phyloP scores from a whole-genome alignment of 805 yeast genomes.

The Sungouiozyma ichnusensis region DNA sequence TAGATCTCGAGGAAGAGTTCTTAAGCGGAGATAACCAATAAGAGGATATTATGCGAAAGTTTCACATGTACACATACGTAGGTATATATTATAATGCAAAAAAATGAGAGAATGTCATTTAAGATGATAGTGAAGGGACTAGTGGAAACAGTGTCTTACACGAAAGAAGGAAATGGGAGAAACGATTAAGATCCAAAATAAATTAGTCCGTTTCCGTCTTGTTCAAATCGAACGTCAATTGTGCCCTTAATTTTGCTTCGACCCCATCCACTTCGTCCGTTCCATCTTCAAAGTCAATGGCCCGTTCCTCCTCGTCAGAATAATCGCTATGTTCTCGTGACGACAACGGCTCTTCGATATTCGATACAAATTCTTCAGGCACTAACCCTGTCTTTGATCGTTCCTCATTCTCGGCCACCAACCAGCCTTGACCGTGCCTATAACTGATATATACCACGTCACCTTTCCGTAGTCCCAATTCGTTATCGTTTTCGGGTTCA shows the following conservation, averaged over 20 bases:
- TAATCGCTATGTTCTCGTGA: neutral
- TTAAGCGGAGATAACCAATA: constrained; percentile 5
- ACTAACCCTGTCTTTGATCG: constrained; percentile 63
- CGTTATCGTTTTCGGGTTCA: constrained; percentile 89
- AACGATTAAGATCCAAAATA: constrained; percentile 4
- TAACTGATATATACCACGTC: constrained; percentile 79
- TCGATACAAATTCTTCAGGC: constrained; percentile 86
- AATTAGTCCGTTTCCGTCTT: neutral
- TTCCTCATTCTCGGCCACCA: constrained; percentile 61
- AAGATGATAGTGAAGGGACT: no score
- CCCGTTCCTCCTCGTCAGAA: neutral
- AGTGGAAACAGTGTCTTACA: no score
- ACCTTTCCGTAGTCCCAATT: constrained; percentile 65
- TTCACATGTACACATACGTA: constrained; percentile 1
- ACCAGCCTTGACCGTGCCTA: constrained; percentile 97
- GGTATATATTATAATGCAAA: constrained; percentile 5
- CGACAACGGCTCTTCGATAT: constrained; percentile 13
- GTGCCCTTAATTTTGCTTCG: constrained; percentile 8
- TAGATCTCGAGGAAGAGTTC: constrained; percentile 10
- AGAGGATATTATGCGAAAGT: no score
- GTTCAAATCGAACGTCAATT: neutral
- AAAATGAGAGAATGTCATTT: neutral
- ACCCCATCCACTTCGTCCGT: constrained; percentile 13
- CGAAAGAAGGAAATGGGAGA: constrained; percentile 6
- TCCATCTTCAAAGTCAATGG: no score